These are phyloP conservation scores for Daldinia concentrica DNA, from an alignment of 495 filamentous ascomycete genomes.

Conservation along the genomic window DNA sequence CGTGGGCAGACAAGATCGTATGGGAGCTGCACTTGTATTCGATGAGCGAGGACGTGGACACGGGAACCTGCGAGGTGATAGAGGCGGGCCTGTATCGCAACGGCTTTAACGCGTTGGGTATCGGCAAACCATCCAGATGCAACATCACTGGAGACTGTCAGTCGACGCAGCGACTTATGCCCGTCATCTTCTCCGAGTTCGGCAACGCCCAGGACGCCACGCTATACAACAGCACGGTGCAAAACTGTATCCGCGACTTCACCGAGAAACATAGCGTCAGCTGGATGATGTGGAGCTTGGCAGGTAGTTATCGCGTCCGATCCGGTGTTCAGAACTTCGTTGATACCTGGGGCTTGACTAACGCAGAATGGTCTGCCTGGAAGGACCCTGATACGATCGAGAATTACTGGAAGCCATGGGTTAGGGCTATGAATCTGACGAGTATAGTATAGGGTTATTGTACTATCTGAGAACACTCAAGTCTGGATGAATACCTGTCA, in stretches of 20 bases:
- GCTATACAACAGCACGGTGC: slow-evolving; percentile 54
- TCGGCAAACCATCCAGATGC: slow-evolving; percentile 45
- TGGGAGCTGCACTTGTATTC: slow-evolving; percentile 66
- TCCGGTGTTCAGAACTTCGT: slow-evolving; percentile 56
- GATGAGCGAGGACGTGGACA: slow-evolving; percentile 50
- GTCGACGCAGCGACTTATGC: slow-evolving; percentile 48
- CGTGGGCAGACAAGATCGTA: slow-evolving; percentile 58
- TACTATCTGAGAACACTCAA: too few species aligned
- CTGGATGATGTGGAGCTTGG: slow-evolving; percentile 66
- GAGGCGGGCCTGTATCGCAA: slow-evolving; percentile 55
- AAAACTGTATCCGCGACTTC: slow-evolving; percentile 57
- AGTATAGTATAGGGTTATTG: too few species aligned
- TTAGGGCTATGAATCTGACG: slow-evolving; percentile 46
- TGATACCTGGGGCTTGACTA: slow-evolving; percentile 59
- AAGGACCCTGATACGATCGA: slow-evolving; percentile 47
- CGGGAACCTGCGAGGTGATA: slow-evolving; percentile 56
- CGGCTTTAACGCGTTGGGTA: slow-evolving; percentile 59
- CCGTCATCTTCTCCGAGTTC: slow-evolving; percentile 62
- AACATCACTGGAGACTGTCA: slow-evolving; percentile 40
- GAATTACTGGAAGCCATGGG: slow-evolving; percentile 53
- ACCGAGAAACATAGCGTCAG: slow-evolving; percentile 57
- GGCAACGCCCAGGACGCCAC: slow-evolving; percentile 53
- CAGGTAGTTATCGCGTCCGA: slow-evolving; percentile 65
- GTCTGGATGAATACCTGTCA: too few species aligned
- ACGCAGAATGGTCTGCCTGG: slow-evolving; percentile 54